A percentile compares a stretch with the other conserved stretches of the same genome.
Conservation (phyloP, 169 alveolate genomes). For the Plasmodium adleri region DNA sequence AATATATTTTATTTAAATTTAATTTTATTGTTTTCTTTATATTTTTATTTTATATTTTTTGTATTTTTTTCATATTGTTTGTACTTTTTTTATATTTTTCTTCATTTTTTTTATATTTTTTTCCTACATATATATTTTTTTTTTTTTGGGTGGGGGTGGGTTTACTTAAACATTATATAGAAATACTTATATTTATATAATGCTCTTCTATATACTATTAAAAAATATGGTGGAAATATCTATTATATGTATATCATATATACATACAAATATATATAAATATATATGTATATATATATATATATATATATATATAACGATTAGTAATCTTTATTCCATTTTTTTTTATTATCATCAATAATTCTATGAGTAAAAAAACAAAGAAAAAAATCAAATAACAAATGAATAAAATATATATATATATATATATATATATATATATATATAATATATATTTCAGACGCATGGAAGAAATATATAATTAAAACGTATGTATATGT, state of each 20-base stretch:
- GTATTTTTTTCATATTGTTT: no score
- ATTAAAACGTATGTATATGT: no score
- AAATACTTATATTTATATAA: neutral
- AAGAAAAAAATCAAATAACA: neutral
- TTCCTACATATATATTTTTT: neutral
- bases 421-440: conserved; percentile 5
- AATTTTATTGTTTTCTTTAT: no score
- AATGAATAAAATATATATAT: neutral
- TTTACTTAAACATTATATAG: neutral
- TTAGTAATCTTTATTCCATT: conserved; percentile 7
- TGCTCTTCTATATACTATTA: neutral
- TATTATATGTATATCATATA: neutral
- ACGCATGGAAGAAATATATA: no score
- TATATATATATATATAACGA: neutral
- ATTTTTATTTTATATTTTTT: no score
- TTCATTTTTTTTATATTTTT: neutral
- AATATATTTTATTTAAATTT: no score
- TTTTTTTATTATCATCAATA: conserved; percentile 1
- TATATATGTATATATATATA: conserved; percentile 1
- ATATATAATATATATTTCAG: neutral
- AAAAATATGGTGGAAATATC: neutral
- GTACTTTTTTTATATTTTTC: no score
- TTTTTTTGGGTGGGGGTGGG: neutral
- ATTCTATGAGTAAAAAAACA: conserved; percentile 10
- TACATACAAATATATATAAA: neutral